Evolutionary conservation across 805 yeast genomes (phyloP), one percentile per base, ranked within the genome.

Genomic region (Wickerhamomyces tratensis): DNA sequence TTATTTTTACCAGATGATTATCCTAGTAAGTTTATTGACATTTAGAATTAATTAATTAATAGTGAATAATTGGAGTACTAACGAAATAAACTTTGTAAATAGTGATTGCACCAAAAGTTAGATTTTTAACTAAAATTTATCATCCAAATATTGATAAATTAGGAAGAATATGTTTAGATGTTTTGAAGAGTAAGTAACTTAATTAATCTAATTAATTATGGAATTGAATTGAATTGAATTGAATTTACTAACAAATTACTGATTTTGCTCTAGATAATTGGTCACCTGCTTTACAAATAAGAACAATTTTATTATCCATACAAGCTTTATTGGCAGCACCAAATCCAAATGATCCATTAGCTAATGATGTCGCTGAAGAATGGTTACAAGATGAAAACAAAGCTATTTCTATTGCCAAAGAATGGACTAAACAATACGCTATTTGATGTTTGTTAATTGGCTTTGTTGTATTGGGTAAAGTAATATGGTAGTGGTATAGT

Each of bases 301-400:
- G 98, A 62, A 93, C 98, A 8, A 83, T 93, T 25, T 67, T 93
- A 47, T 69, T 93, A 43, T 86, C 96, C 9, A 83, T 93, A 45
- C 98, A 93, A 64, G 97, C 98, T 0, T 68, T 93, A 43, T 67
- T 93, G 41, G 96, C 95, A 3, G 88, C 96, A 6, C 98, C 98
- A 10, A 93, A 93, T 55, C 98, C 98, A 3, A 96, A 93, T 59
- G 98, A 93, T 63, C 98, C 98, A 2, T 71, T 93, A 51, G 98
- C 98, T 15, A 93, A 93, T 57, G 98, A 93, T 51, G 98, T 93
- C 36, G 98, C 98, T 2, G 89, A 87, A 52, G 91, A 85, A 47
- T 93, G 98, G 97, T 83, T 91, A 58, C 82, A 78, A 49, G 77
- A 93, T 54, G 95, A 88, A 63, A 67, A 71, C 36, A 69, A 69